Evolutionary conservation across 2,329 filamentous ascomycete species (phyloP).

Genomic region (Pyricularia grisea): DNA sequence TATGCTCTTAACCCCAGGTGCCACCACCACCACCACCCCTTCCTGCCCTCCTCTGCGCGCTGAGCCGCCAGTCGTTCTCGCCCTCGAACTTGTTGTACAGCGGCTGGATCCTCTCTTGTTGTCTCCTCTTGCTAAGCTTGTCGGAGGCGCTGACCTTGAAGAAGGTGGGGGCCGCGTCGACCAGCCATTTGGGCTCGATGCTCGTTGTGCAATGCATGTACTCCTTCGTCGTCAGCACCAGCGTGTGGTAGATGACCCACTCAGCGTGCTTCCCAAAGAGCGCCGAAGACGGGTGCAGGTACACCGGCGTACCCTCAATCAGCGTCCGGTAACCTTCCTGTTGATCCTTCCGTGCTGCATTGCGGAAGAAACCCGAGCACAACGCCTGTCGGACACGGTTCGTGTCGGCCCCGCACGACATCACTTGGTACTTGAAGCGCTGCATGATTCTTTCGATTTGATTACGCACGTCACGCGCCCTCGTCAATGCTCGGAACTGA

Average conservation of each 20-base stretch:
- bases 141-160: slow-evolving; percentile 95
- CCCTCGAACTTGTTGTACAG: slow-evolving; percentile 86
- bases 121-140: slow-evolving; percentile 79
- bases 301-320: slow-evolving; percentile 89
- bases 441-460: slow-evolving; percentile 93
- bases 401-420: slow-evolving; percentile 81
- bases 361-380: slow-evolving; percentile 92
- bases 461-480: slow-evolving; percentile 84
- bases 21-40: slow-evolving; percentile 77
- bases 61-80: slow-evolving; percentile 92
- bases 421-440: slow-evolving; percentile 72
- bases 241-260: slow-evolving; percentile 87
- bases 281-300: slow-evolving; percentile 84
- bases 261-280: slow-evolving; percentile 94
- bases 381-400: slow-evolving; percentile 80
- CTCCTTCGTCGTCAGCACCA: slow-evolving; percentile 91
- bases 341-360: slow-evolving; percentile 87
- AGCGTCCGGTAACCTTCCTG: slow-evolving; percentile 97
- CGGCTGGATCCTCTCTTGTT: slow-evolving; percentile 89
- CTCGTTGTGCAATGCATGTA: slow-evolving; percentile 94
- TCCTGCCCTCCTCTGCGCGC: slow-evolving; percentile 76
- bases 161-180: slow-evolving; percentile 95
- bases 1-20: slow-evolving; percentile 65
- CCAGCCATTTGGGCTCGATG: slow-evolving; percentile 90
- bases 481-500: slow-evolving; percentile 78